Evolutionary conservation across 1,284 basidiomycete genomes (phyloP).

Genomic region (Moesziomyces sp.): DNA sequence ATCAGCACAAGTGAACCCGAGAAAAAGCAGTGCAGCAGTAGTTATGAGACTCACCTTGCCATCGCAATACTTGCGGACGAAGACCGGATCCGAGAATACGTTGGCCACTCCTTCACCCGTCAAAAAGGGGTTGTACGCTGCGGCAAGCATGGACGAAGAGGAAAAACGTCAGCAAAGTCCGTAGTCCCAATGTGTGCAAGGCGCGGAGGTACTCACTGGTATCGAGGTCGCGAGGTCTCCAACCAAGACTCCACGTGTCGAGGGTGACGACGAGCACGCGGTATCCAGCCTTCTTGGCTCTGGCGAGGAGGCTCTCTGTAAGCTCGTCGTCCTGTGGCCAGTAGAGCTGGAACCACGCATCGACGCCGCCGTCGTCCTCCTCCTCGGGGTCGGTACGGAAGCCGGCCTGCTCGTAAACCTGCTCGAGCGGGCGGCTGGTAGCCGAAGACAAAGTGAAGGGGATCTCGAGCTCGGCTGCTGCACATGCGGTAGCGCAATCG

Average conservation of each 20-base stretch:
- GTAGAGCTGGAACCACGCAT: slow-evolving; percentile 64
- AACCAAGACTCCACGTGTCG: slow-evolving; percentile 59
- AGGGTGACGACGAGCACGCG: slow-evolving; percentile 73
- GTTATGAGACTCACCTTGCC: slow-evolving; percentile 32
- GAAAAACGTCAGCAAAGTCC: background rate
- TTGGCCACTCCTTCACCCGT: slow-evolving; percentile 71
- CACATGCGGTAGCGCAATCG: slow-evolving; percentile 48
- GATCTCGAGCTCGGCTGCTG: slow-evolving; percentile 43
- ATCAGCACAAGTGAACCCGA: background rate
- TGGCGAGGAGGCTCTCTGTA: slow-evolving; percentile 75
- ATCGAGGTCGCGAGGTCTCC: slow-evolving; percentile 54
- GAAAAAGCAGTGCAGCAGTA: background rate
- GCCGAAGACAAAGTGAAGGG: slow-evolving; percentile 59
- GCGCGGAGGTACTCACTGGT: slow-evolving; percentile 3
- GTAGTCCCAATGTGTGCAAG: background rate
- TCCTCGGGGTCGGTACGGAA: slow-evolving; percentile 16
- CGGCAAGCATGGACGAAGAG: slow-evolving; percentile 4
- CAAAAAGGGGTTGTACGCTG: slow-evolving; percentile 74
- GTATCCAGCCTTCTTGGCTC: slow-evolving; percentile 77
- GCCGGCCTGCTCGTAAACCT: slow-evolving; percentile 35
- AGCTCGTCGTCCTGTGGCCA: slow-evolving; percentile 75
- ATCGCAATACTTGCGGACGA: slow-evolving; percentile 57
- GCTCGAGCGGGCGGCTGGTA: slow-evolving; percentile 47
- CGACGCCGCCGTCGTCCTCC: slow-evolving; percentile 23
- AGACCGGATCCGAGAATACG: slow-evolving; percentile 61